Evolutionary conservation across 2,329 filamentous ascomycete genomes (phyloP).

Genomic region (Eutypella sp.): DNA sequence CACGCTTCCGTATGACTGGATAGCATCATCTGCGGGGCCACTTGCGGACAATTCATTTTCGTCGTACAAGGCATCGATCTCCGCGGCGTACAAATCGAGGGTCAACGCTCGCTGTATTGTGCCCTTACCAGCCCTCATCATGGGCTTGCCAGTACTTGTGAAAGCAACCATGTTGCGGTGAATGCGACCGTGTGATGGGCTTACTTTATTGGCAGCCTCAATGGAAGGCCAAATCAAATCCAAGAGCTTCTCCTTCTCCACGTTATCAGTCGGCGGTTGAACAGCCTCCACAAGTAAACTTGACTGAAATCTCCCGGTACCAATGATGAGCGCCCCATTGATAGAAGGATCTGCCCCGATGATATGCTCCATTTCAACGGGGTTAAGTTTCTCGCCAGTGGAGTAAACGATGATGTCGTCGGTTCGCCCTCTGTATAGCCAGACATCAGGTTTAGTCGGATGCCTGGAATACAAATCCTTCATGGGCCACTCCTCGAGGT

Average conservation of each 20-base stretch:
- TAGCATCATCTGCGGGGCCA: neutral
- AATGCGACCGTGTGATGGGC: constrained; percentile 13
- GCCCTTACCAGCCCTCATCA: constrained; percentile 30
- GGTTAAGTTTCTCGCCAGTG: constrained; percentile 39
- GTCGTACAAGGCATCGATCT: constrained; percentile 29
- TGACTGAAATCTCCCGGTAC: constrained; percentile 22
- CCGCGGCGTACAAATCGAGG: constrained; percentile 22
- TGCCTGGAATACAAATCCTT: constrained; percentile 36
- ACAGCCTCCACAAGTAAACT: constrained; percentile 20
- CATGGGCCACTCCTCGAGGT: constrained; percentile 31
- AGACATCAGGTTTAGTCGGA: constrained; percentile 26
- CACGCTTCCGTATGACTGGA: neutral
- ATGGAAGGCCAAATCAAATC: constrained; percentile 14
- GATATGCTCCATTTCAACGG: constrained; percentile 29
- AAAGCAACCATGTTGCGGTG: constrained; percentile 24
- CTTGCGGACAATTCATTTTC: neutral
- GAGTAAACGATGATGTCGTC: constrained; percentile 31
- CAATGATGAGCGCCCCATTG: constrained; percentile 28
- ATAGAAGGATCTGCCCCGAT: constrained; percentile 26
- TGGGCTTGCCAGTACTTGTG: constrained; percentile 23
- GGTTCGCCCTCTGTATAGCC: constrained; percentile 27
- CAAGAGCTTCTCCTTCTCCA: constrained; percentile 8
- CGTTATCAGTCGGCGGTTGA: neutral
- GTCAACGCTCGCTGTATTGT: constrained; percentile 29
- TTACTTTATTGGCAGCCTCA: constrained; percentile 7